Conservation (phyloP, 164 flowering plant genomes). For the Magnolia changhungtana region DNA sequence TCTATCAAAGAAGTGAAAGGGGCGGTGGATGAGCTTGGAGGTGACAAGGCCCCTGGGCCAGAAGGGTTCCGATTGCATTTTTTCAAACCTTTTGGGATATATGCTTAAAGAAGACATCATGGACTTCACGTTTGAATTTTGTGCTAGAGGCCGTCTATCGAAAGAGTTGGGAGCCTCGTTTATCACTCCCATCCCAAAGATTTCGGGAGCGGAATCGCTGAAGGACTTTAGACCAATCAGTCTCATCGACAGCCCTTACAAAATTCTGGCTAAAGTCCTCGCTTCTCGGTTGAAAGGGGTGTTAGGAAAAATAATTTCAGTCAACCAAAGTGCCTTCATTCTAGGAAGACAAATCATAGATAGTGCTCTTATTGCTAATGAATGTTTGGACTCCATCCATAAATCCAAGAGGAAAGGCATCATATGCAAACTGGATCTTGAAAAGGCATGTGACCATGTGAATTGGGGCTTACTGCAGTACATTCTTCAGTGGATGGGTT, state of each 20-base stretch:
- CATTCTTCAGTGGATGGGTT: background rate
- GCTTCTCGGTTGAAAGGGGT: background rate
- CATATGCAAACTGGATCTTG: background rate
- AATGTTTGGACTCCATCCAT: background rate
- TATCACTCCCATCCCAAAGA: background rate
- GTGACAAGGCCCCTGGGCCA: background rate
- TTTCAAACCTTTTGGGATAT: background rate
- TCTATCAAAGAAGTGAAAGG: background rate
- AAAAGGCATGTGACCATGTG: background rate
- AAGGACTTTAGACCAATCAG: background rate
- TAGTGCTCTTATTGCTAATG: background rate
- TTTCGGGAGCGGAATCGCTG: background rate
- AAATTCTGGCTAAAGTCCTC: background rate
- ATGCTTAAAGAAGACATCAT: background rate
- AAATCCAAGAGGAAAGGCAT: background rate
- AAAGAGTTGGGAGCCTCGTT: background rate
- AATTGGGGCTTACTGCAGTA: background rate
- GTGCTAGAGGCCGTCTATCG: background rate
- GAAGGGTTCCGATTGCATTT: background rate
- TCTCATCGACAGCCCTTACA: background rate
- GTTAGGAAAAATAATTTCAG: background rate
- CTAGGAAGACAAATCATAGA: background rate
- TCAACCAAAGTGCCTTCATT: background rate
- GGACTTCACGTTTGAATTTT: background rate
- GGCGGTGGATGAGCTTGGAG: background rate